Evolutionary conservation across 164 flowering plant species (phyloP), one percentile per base, ranked within the genome.

Genomic region (Vitis rotundifolia): DNA sequence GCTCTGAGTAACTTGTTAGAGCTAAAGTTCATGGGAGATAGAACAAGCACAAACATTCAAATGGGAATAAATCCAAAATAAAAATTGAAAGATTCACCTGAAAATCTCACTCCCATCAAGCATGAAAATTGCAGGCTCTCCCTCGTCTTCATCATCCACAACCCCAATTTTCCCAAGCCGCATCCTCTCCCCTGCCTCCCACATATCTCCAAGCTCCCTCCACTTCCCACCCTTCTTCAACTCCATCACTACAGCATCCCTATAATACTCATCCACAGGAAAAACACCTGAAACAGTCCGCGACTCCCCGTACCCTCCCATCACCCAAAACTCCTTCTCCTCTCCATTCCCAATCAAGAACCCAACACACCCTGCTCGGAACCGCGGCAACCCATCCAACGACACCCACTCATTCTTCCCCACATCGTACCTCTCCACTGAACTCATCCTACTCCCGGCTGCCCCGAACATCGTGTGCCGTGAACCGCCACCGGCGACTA

Each of bases 401-500:
- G 76, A 83, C 58, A 79, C 80, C 98, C 99, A 95, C 75, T 82
- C 86, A 74, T 89, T 81, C 71, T 68, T 85, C 80, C 8, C 86
- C 1, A 88, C 77, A 69, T 90, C 93, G 60, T 89, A 95, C 85
- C 82, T 76, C 84, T 95, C 98, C 76, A 82, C 96, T 3, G 90
- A 83, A 55, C 80, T 82, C 79, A 90, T 78, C 82, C 98, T 76
- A 66, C 88, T 87, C 77, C 99, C 99, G 0, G 91, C 97, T 1
- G 94, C 96, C 13, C 83, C 88, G 58, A 91, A 95, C 83, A 86
- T 66, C 8, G 80, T 61, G 71, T 95, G 99, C 67, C 99, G 59
- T 6, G 99, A 91, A 55, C 99, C 99, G 0, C 99, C 98, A 0
- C 99, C 99, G 0, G 99, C 99, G 3, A 91, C 96, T 58, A 91